Evolutionary conservation across 2,329 filamentous ascomycete species (phyloP), one percentile per base, ranked within the genome.

Genomic region (Penicillium thymicola): DNA sequence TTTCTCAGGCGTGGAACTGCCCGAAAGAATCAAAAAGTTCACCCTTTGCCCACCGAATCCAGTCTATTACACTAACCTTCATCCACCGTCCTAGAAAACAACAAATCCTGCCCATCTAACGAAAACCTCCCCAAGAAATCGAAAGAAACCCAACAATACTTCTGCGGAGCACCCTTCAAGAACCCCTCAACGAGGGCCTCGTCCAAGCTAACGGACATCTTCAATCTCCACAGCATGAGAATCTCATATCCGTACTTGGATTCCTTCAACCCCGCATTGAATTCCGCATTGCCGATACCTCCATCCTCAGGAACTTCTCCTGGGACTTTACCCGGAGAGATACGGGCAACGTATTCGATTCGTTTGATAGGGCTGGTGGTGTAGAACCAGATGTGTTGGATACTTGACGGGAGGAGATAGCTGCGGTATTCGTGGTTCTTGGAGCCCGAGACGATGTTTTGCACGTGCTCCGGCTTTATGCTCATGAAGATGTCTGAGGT

Each of bases 301-400:
- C 68, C 69, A 5, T 72, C 65, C 45, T 76, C 71, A 16, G 72
- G 58, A 21, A 85, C 78, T 59, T 84, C 74, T 0, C 78, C 81
- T 0, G 78, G 78, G n/a, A 64, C 55, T 65, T 79, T 78, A 0
- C 78, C 74, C 0, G 73, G 68, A 0, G 81, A 76, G 16, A 87
- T 77, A 11, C 77, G 77, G 14, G 83, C 84, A 79, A 88, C 85
- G 65, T 87, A 86, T 51, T 75, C 79, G 9, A 88, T 69, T 54
- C 81, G 71, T n/a, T 71, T 76, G 10, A 70, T 65, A 0, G 77
- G 81, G 32, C 65, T 72, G 16, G 75, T 82, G 16, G 78, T 76
- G 61, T 86, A 85, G 16, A 88, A 75, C 86, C 86, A 89, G 63
- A 87, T 77, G n/a, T 85, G 83, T 18, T 71, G 75, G 5, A 86